Conservation (phyloP, 2,329 filamentous ascomycete species). For the Calycina herbarum region DNA sequence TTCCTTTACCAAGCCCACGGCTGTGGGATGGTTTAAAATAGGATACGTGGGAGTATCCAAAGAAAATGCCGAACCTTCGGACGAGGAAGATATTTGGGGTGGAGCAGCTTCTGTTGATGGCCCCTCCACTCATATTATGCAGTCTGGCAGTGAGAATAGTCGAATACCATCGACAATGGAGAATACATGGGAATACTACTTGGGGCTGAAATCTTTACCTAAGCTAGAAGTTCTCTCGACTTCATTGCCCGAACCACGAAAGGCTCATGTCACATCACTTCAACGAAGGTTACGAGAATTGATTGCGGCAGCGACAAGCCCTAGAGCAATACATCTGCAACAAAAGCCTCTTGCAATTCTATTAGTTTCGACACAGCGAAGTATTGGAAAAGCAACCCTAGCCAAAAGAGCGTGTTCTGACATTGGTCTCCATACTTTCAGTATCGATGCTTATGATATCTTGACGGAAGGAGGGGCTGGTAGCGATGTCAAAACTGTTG, state of each 20-base stretch:
- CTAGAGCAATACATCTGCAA: slow-evolving; percentile 79
- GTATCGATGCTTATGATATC: slow-evolving; percentile 90
- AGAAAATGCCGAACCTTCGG: slow-evolving; percentile 54
- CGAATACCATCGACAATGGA: slow-evolving; percentile 74
- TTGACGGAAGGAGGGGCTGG: slow-evolving; percentile 86
- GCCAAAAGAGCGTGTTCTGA: slow-evolving; percentile 79
- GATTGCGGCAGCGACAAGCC: slow-evolving; percentile 84
- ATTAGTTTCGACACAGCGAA: slow-evolving; percentile 85
- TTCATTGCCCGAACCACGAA: slow-evolving; percentile 46
- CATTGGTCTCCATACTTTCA: slow-evolving; percentile 85
- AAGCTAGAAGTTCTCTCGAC: slow-evolving; percentile 45
- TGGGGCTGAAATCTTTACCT: slow-evolving; percentile 71
- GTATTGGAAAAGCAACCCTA: slow-evolving; percentile 86
- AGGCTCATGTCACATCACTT: slow-evolving; percentile 56
- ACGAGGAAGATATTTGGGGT: slow-evolving; percentile 75
- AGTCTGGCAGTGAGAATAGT: slow-evolving; percentile 83
- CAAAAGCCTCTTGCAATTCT: slow-evolving; percentile 88
- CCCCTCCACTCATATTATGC: slow-evolving; percentile 82
- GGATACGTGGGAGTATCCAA: slow-evolving; percentile 66
- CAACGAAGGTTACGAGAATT: slow-evolving; percentile 77
- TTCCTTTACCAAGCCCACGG: slow-evolving; percentile 40
- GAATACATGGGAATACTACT: slow-evolving; percentile 87
- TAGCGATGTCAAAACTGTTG: slow-evolving; percentile 92
- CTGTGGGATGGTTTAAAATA: slow-evolving; percentile 91
- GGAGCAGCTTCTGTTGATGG: slow-evolving; percentile 85